Conservation (phyloP, 2,329 filamentous ascomycete species). For the Mycosphaerella sp. region DNA sequence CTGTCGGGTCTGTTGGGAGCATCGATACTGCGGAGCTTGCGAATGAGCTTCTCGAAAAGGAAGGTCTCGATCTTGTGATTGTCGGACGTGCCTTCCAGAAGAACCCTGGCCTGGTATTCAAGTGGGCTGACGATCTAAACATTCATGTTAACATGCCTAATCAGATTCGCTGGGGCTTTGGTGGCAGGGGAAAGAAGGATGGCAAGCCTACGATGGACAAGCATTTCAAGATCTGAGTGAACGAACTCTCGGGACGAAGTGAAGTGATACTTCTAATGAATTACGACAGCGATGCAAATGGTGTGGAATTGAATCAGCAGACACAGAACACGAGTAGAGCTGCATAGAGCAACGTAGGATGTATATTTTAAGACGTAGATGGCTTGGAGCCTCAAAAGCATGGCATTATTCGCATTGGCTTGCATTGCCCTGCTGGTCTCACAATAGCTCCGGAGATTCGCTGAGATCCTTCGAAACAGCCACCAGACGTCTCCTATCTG, state of each 20-base stretch:
- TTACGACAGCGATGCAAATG: background rate
- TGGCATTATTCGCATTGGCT: too few relatives aligned
- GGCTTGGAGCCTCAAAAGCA: too few relatives aligned
- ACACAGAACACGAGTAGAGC: background rate
- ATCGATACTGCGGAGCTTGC: constrained; percentile 67
- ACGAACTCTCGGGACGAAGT: constrained; percentile 2
- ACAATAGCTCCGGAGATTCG: too few relatives aligned
- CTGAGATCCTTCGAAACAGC: too few relatives aligned
- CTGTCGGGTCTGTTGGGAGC: constrained; percentile 68
- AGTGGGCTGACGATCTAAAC: constrained; percentile 64
- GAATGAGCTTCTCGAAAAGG: constrained; percentile 50
- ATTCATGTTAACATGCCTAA: constrained; percentile 66
- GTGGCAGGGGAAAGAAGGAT: constrained; percentile 40
- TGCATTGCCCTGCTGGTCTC: too few relatives aligned
- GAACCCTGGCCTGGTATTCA: constrained; percentile 48
- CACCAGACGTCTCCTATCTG: too few relatives aligned
- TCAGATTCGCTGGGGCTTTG: constrained; percentile 61
- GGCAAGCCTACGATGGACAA: constrained; percentile 22
- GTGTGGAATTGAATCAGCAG: background rate
- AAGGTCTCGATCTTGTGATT: constrained; percentile 61
- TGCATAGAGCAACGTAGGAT: too few relatives aligned
- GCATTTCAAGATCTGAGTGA: constrained; percentile 8
- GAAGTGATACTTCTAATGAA: background rate
- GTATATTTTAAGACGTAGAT: too few relatives aligned
- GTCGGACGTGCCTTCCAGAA: constrained; percentile 72